Percentiles rank a stretch among this genome's conserved stretches.
These are phyloP conservation scores for Taiwanofungus camphoratus DNA, from an alignment of 1,284 basidiomycete genomes.

Conservation along the genomic window DNA sequence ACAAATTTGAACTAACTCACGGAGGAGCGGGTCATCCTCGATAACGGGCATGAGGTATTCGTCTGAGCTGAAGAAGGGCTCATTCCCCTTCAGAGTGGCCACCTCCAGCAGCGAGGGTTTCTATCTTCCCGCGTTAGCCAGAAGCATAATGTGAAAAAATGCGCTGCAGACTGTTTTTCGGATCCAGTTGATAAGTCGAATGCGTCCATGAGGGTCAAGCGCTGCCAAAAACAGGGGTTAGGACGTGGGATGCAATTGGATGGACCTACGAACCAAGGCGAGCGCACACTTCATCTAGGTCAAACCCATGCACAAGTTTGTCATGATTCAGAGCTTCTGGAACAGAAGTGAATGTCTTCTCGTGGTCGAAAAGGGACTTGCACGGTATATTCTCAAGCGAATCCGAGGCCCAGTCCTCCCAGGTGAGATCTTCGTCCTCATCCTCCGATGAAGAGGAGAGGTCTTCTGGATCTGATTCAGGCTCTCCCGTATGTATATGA, in stretches of 20 bases:
- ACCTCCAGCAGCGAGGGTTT: slow-evolving; percentile 44
- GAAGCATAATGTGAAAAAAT: not conserved
- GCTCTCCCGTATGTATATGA: not conserved
- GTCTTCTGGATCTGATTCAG: not conserved
- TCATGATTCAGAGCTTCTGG: slow-evolving; percentile 66
- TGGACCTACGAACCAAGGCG: slow-evolving; percentile 44
- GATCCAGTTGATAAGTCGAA: slow-evolving; percentile 85
- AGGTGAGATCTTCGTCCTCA: slow-evolving; percentile 54
- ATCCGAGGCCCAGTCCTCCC: slow-evolving; percentile 80
- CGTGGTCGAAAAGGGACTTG: slow-evolving; percentile 73
- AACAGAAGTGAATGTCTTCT: slow-evolving; percentile 54
- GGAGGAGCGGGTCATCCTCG: slow-evolving; percentile 84
- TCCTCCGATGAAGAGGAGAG: slow-evolving; percentile 11
- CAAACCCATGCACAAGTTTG: slow-evolving; percentile 53
- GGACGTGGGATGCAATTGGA: slow-evolving; percentile 14
- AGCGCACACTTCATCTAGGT: slow-evolving; percentile 46
- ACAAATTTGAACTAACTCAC: slow-evolving; percentile 44
- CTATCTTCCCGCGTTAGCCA: slow-evolving; percentile 30
- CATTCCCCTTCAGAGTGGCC: slow-evolving; percentile 44
- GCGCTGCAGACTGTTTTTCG: slow-evolving; percentile 51
- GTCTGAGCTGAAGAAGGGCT: slow-evolving; percentile 67
- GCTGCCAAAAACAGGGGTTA: slow-evolving; percentile 23
- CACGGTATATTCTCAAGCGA: slow-evolving; percentile 51
- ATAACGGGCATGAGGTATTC: slow-evolving; percentile 74
- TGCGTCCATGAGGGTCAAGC: slow-evolving; percentile 64